Evolutionary conservation across 1,284 basidiomycete genomes (phyloP).

Genomic region (Farysia itapuensis): DNA sequence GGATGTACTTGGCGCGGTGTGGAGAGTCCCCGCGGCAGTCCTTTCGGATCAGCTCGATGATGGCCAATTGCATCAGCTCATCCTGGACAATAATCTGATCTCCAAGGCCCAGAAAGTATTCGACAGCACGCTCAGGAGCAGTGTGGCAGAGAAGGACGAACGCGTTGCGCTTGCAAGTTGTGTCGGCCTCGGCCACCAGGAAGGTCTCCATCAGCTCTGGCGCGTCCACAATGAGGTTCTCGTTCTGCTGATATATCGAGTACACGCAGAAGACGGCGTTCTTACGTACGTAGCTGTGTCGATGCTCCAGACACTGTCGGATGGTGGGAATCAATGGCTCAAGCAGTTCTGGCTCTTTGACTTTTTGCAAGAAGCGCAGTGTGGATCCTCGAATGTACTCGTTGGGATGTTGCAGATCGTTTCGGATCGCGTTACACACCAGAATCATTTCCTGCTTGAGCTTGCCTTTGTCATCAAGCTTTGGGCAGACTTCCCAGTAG

Average conservation of each 20-base stretch:
- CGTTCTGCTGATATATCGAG: constrained; percentile 79
- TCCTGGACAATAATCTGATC: constrained; percentile 84
- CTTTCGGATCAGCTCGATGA: constrained; percentile 90
- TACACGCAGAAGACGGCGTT: constrained; percentile 96
- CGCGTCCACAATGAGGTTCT: constrained; percentile 92
- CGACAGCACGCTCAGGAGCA: constrained; percentile 84
- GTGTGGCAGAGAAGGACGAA: constrained; percentile 91
- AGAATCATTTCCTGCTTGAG: constrained; percentile 99
- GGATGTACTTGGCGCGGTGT: constrained; percentile 74
- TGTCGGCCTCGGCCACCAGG: constrained; percentile 84
- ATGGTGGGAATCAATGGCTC: constrained; percentile 94
- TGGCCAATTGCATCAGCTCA: constrained; percentile 91
- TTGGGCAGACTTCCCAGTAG: constrained; percentile 99
- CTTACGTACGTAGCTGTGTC: constrained; percentile 97
- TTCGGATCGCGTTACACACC: constrained; percentile 95
- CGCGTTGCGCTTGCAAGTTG: constrained; percentile 95
- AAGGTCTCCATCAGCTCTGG: constrained; percentile 96
- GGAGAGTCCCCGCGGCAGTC: constrained; percentile 79
- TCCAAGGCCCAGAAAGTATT: constrained; percentile 82
- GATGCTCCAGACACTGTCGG: constrained; percentile 91
- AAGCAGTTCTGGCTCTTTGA: constrained; percentile 88
- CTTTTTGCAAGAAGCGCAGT: constrained; percentile 93
- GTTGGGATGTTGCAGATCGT: constrained; percentile 99
- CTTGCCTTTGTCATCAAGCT: constrained; percentile 95
- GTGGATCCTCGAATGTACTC: constrained; percentile 99